These are phyloP conservation scores for Myochromella boudieri DNA, from an alignment of 768 basidiomycete species.

Conservation along the genomic window DNA sequence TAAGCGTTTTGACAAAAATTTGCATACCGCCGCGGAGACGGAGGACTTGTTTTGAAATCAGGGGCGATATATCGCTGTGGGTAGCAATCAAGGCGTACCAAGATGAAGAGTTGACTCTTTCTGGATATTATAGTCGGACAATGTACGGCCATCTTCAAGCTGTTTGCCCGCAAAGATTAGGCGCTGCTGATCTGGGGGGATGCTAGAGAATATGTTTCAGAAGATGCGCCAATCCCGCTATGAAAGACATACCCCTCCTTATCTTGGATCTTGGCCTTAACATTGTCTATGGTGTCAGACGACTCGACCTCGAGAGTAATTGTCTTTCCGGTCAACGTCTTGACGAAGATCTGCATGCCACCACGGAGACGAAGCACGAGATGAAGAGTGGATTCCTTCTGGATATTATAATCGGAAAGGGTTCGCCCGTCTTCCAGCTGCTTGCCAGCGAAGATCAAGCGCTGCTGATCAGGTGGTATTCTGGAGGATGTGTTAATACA, in stretches of 20 bases:
- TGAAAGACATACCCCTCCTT: no score
- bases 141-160: conserved; percentile 36
- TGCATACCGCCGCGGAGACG: conserved; percentile 33
- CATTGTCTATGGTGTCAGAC: conserved; percentile 22
- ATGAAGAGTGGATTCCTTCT: conserved; percentile 23
- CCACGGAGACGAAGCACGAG: conserved; percentile 35
- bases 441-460: conserved; percentile 21
- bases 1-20: conserved; percentile 24
- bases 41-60: conserved; percentile 18
- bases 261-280: conserved; percentile 23
- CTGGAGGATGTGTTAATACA: neutral
- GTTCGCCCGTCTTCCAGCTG: conserved; percentile 22
- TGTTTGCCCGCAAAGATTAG: conserved; percentile 31
- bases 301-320: conserved; percentile 30
- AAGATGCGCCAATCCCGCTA: no score
- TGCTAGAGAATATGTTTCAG: no score
- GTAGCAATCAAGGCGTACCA: conserved; percentile 7
- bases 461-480: conserved; percentile 21
- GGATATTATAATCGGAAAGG: conserved; percentile 21
- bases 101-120: conserved; percentile 69
- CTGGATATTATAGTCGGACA: conserved; percentile 37
- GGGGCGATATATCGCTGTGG: conserved; percentile 6
- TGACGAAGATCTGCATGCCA: conserved; percentile 48
- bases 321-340: conserved; percentile 60
- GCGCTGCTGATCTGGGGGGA: conserved; percentile 22